Evolutionary conservation across 176 grass and related monocot species (phyloP), one percentile per base, ranked within the genome.

Genomic region (Carex myosuroides): DNA sequence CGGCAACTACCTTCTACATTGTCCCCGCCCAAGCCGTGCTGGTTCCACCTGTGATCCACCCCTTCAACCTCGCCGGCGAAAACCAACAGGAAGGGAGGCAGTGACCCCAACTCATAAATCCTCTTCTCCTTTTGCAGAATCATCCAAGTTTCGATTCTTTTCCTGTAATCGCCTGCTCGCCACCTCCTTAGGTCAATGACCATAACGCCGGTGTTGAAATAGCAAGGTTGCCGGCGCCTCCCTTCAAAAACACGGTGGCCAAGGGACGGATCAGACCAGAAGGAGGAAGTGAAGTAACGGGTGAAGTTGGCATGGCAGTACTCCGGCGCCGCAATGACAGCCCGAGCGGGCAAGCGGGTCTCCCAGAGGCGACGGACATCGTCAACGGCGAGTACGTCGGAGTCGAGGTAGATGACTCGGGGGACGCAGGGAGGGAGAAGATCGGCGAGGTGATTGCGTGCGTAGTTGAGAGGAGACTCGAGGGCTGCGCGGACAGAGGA

Each of bases 191-290:
- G 89, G 76, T 98, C 91, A 62, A 98, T 72, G 33, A 98, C 87
- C 95, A 94, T 98, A 70, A 98, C 95, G 56, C 95, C 95, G 2
- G 92, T 98, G 85, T 98, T 98, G 89, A 98, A 98, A 89, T 98
- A 98, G 90, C 95, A 98, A 0, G 92, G 92, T 59, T 60, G 79
- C 0, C 89, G 85, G 30, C 95, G 87, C 0, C 95, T 87, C 2
- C 24, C 82, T 1, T 85, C 57, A 75, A 94, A 94, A 44, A 90
- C 88, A n/a, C 86, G 84, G 3, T 58, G 24, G 6, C 95, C 91
- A 50, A 92, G 86, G 0, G 1, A 83, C 9, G 85, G 91, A 73
- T 93, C 88, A 17, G 87, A 76, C 95, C 95, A 98, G 91, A 98
- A 98, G 0, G 89, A 83, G 0, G 86, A 32, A 3, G 95, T 95